Conservation (phyloP, 768 basidiomycete genomes). For the Polyporus arcularius region DNA sequence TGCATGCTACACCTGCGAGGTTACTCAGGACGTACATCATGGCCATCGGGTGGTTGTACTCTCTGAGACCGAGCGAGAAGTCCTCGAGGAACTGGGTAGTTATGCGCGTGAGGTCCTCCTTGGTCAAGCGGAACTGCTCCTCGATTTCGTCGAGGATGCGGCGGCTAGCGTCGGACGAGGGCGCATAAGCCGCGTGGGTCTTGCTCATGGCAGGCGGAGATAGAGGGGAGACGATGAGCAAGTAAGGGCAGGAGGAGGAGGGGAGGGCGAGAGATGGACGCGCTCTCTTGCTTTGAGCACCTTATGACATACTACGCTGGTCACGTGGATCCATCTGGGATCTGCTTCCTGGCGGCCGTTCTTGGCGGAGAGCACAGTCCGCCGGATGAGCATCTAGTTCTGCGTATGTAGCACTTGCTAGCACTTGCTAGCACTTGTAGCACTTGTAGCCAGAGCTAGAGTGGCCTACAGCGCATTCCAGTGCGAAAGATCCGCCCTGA, state of each 20-base stretch:
- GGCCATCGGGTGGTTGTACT: slow-evolving; percentile 81
- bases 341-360: slow-evolving; percentile 13
- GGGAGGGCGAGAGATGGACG: slow-evolving; percentile 16
- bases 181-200: slow-evolving; percentile 41
- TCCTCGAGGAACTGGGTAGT: slow-evolving; percentile 81
- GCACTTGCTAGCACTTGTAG: no score
- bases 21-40: slow-evolving; percentile 69
- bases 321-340: slow-evolving; percentile 14
- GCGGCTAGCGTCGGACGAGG: slow-evolving; percentile 41
- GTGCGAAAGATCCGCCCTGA: neutral
- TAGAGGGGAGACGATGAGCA: neutral
- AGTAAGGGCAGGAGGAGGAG: slow-evolving; percentile 4
- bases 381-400: neutral
- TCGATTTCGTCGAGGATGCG: slow-evolving; percentile 65
- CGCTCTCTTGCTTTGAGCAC: slow-evolving; percentile 10
- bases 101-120: slow-evolving; percentile 65
- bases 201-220: slow-evolving; percentile 33
- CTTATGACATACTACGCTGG: slow-evolving; percentile 22
- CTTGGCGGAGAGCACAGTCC: neutral
- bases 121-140: slow-evolving; percentile 67
- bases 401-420: no score
- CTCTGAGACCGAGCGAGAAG: slow-evolving; percentile 68
- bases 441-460: slow-evolving; percentile 3
- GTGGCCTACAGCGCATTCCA: neutral
- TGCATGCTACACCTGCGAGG: neutral